Evolutionary conservation across 78 protist species (phyloP).

Genomic region (Guillardia theta): DNA sequence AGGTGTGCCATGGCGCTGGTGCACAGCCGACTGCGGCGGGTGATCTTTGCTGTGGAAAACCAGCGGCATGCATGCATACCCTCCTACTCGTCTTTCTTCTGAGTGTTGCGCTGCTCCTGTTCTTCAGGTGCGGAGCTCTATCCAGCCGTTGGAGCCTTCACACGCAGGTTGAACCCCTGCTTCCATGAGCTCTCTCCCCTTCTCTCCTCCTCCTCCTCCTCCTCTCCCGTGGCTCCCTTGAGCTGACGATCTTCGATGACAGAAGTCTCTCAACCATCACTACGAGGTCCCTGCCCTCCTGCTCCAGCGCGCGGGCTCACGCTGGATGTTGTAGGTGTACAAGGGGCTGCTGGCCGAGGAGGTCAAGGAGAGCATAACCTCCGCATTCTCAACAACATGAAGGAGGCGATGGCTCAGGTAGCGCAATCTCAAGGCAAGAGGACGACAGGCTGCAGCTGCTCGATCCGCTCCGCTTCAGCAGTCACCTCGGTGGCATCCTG

Average conservation of each 20-base stretch:
- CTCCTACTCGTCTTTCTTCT: neutral
- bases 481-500: too few relatives aligned
- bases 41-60: neutral
- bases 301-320: too few relatives aligned
- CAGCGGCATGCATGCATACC: neutral
- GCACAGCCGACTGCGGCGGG: neutral
- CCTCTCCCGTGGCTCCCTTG: neutral
- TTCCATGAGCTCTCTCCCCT: neutral
- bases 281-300: too few relatives aligned
- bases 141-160: conserved; percentile 8
- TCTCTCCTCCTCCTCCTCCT: neutral
- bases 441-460: too few relatives aligned
- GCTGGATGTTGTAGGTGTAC: too few relatives aligned
- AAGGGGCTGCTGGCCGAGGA: too few relatives aligned
- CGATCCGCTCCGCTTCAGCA: too few relatives aligned
- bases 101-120: neutral
- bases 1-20: conserved; percentile 13
- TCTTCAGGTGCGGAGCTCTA: neutral
- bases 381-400: too few relatives aligned
- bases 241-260: neutral
- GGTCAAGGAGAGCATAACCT: too few relatives aligned
- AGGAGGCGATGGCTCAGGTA: too few relatives aligned
- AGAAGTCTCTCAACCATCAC: conserved; percentile 2
- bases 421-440: too few relatives aligned
- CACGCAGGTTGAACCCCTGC: neutral